Evolutionary conservation across 1,284 basidiomycete species (phyloP).

Genomic region (Tilletia walkeri): DNA sequence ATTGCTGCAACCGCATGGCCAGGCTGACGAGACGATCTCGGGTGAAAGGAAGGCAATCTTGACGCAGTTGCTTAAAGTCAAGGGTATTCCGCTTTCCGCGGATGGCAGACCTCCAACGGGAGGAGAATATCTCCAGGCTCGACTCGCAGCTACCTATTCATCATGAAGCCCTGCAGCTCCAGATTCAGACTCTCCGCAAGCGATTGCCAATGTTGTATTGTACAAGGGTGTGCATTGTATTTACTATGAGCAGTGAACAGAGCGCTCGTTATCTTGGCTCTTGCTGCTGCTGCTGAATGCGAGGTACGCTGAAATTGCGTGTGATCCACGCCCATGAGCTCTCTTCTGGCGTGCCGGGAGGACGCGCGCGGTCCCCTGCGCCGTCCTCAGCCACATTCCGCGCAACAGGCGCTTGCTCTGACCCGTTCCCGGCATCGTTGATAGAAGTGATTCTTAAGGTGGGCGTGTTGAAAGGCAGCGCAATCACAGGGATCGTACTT

Average conservation of each 20-base stretch:
- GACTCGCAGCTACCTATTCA: not conserved
- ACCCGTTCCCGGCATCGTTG: not conserved
- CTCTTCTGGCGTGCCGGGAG: not conserved
- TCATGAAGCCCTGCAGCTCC: not conserved
- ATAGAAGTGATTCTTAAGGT: not conserved
- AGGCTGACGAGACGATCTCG: not conserved
- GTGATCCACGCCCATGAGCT: constrained; percentile 14
- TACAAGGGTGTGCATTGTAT: too few species aligned
- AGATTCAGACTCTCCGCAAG: too few species aligned
- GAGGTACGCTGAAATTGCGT: constrained; percentile 7
- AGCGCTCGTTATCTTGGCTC: too few species aligned
- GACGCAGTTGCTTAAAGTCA: not conserved
- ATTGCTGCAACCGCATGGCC: not conserved
- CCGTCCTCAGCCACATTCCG: not conserved
- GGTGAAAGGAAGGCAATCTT: not conserved
- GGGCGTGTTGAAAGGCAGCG: not conserved
- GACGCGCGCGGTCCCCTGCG: not conserved
- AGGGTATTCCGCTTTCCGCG: not conserved
- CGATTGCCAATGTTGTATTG: too few species aligned
- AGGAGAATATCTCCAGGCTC: constrained; percentile 14
- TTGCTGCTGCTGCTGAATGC: too few species aligned
- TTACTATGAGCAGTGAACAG: too few species aligned
- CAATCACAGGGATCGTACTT: constrained; percentile 10
- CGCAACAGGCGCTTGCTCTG: not conserved
- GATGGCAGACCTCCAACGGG: not conserved